Base-by-base conservation (phyloP, 2,329 filamentous ascomycete genomes). In the Fusarium cicatricum region DNA sequence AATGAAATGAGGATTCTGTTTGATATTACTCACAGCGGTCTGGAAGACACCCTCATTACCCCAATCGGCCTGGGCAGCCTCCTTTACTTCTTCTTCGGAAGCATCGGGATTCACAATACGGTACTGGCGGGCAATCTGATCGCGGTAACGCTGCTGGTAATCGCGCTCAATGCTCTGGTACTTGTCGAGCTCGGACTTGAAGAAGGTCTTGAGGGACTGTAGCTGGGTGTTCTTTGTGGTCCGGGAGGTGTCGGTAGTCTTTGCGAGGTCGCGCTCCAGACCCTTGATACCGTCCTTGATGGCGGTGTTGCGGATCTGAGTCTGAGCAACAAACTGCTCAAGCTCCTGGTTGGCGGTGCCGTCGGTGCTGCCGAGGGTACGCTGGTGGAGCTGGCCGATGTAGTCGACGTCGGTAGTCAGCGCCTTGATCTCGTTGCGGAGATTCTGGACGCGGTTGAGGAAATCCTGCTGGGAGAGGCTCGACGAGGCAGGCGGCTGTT, bases 11-110 rank as follows among this genome's bases (percentile, higher is more conserved):
- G 11, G 23, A 53, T 17, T 21, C 43, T 33, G 29, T n/a, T 29
- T 28, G 32, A 46, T 21, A 39, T 58, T 46, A 82, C 86, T 74
- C 82, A 94, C 90, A 55, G 90, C 90, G 52, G 87, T 89, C 75
- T 92, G 89, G 78, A 94, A 95, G 50, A 95, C 87, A 68, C 90
- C 89, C 77, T 93, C 88, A 55, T 90, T 85, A 48, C 88, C 86
- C 88, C 90, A 90, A 71, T 92, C 87, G 48, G 85, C 80, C 65
- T 90, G 81, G 19, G 86, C 79, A 4, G 90, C 90, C 72, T 90
- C 79, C 42, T 82, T 78, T 3, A 93, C 87, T 74, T 94, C 89
- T 2, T 83, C 78, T 55, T 92, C 89, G 42, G 83, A 84, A n/a
- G 90, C 91, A 38, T 92, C 87, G 45, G 90, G 90, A 72, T 92